Evolutionary conservation across 1,284 basidiomycete genomes (phyloP).

Genomic region (Trametes polyzona): DNA sequence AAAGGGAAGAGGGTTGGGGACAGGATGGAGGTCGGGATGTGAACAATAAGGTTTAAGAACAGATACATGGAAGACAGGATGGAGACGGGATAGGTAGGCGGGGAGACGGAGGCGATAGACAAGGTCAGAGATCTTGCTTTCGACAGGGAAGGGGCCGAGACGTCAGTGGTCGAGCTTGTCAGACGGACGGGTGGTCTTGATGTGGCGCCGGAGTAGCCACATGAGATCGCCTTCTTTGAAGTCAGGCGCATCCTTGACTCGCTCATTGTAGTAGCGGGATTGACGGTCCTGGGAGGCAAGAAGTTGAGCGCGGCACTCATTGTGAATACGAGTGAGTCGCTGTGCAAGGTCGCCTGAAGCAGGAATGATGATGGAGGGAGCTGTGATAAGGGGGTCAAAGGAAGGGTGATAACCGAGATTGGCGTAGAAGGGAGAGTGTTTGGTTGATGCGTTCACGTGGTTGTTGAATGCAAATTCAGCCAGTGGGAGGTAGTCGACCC

Average conservation of each 20-base stretch:
- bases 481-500: slow-evolving; percentile 34
- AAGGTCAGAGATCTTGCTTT: slow-evolving; percentile 21
- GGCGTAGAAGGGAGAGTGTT: slow-evolving; percentile 45
- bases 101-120: slow-evolving; percentile 38
- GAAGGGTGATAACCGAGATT: slow-evolving; percentile 39
- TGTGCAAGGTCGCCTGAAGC: slow-evolving; percentile 10
- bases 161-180: slow-evolving; percentile 41
- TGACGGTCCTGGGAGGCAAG: slow-evolving; percentile 33
- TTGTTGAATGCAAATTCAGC: slow-evolving; percentile 55
- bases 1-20: slow-evolving; percentile 27
- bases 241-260: slow-evolving; percentile 28
- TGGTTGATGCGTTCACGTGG: slow-evolving; percentile 37
- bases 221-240: slow-evolving; percentile 41
- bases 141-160: slow-evolving; percentile 44
- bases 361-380: slow-evolving; percentile 10
- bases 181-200: slow-evolving; percentile 42
- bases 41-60: slow-evolving; percentile 40
- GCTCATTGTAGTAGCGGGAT: slow-evolving; percentile 27
- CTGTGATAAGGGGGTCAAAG: slow-evolving; percentile 30
- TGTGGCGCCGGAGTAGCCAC: slow-evolving; percentile 39
- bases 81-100: slow-evolving; percentile 35
- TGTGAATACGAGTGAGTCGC: slow-evolving; percentile 28
- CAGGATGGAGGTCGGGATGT: slow-evolving; percentile 29
- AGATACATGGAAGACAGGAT: slow-evolving; percentile 46
- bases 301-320: slow-evolving; percentile 34